These are phyloP conservation scores for Metschnikowia lochheadii DNA, from an alignment of 805 yeast genomes.

Conservation along the genomic window DNA sequence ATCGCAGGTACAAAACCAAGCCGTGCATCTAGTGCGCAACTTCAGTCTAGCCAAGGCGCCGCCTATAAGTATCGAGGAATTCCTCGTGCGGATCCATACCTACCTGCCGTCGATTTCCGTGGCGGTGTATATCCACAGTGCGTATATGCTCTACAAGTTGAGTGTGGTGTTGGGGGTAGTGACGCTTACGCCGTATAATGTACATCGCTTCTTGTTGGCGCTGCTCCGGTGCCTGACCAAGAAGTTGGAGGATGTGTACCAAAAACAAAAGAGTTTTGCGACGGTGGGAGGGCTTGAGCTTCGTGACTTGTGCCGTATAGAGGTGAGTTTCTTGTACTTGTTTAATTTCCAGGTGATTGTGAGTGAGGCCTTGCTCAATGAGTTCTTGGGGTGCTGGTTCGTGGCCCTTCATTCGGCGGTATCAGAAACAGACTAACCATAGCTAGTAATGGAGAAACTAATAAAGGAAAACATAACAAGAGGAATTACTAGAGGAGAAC, in stretches of 20 bases:
- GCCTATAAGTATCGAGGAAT: slow-evolving; percentile 31
- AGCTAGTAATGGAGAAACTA: no score
- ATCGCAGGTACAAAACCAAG: slow-evolving; percentile 20
- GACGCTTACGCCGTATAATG: slow-evolving; percentile 33
- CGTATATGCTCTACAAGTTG: slow-evolving; percentile 34
- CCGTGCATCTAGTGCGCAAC: slow-evolving; percentile 25
- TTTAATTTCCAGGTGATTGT: slow-evolving; percentile 48
- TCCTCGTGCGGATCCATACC: slow-evolving; percentile 34
- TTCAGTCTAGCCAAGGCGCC: slow-evolving; percentile 37
- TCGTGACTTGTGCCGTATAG: slow-evolving; percentile 45
- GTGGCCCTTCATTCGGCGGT: slow-evolving; percentile 23
- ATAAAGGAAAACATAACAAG: neutral
- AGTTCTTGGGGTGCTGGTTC: slow-evolving; percentile 31
- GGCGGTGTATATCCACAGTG: slow-evolving; percentile 37
- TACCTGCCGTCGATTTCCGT: slow-evolving; percentile 39
- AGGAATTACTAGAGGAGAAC: no score
- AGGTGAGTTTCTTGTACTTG: slow-evolving; percentile 47
- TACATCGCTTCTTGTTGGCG: slow-evolving; percentile 37
- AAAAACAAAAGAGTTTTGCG: slow-evolving; percentile 39
- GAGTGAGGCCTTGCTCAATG: slow-evolving; percentile 30
- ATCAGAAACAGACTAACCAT: neutral
- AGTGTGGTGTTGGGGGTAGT: slow-evolving; percentile 31
- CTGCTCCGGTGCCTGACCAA: slow-evolving; percentile 38
- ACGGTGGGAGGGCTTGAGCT: slow-evolving; percentile 42
- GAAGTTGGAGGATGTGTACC: slow-evolving; percentile 43